Base-by-base conservation (phyloP, 768 basidiomycete species). In the Strobilomyces dryophilus region DNA sequence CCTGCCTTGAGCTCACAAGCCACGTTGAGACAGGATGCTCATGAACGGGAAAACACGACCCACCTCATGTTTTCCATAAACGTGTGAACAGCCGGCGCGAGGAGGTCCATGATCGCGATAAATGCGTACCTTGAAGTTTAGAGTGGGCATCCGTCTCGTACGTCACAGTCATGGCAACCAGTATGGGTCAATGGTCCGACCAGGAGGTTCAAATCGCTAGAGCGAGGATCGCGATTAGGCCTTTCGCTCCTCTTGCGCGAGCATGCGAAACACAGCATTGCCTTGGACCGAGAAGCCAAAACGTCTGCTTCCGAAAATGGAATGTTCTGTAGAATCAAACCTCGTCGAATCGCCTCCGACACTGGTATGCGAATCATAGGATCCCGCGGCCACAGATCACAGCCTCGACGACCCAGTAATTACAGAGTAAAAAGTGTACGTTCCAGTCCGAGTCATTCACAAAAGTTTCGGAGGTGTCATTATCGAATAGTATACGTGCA, bases 41-140 rank as follows among this genome's bases (percentile, higher is more conserved):
- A 63, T 61, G 66, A 62, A 68, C 44, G 56, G 51, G 67, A 57
- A 57, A 60, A 44, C 66, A 69, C 66, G 66, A 63, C 68, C 48
- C 62, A 70, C 68, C 68, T 70, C 68, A 71, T 70, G 68, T 68
- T 70, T 70, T 64, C 68, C 66, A 63, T 71, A 62, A 60, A 57
- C 55, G 57, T 59, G 60, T 43, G 62, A 64, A 68, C 56, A 65
- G 62, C 64, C 69, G n/a, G n/a, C n/a, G 65, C 68, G 36, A 63
- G 59, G 66, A 66, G 61, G 61, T 63, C 61, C 59, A 60, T 51
- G 60, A 71, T 70, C 66, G 56, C 64, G 68, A 70, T 62, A 64
- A 68, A 64, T 58, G 58, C 42, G 58, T 60, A 64, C 61, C 64
- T 55, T 57, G 45, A 50, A 59, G 43, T 44, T 54, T 59, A 60